Conservation (phyloP, 495 filamentous ascomycete genomes). For the Daldinia loculata region DNA sequence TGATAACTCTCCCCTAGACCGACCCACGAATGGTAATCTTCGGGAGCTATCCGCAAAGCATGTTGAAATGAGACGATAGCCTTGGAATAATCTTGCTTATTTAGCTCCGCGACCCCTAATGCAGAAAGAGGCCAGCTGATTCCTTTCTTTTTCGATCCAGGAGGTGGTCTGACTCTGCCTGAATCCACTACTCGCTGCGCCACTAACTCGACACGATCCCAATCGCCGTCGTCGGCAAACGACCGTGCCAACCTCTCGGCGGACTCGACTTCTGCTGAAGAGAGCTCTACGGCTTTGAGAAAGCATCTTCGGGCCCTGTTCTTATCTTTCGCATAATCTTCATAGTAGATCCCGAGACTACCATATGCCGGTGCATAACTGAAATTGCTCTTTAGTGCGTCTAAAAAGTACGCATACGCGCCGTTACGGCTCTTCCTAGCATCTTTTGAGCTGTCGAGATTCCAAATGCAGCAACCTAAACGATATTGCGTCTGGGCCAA, state of each 20-base stretch:
- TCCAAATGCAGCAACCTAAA: constrained; percentile 89
- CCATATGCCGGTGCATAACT: constrained; percentile 94
- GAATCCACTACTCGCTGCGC: constrained; percentile 92
- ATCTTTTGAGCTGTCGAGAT: constrained; percentile 71
- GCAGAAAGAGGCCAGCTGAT: constrained; percentile 98
- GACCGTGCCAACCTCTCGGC: constrained; percentile 84
- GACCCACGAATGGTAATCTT: constrained; percentile 94
- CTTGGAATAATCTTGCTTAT: constrained; percentile 87
- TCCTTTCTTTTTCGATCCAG: constrained; percentile 88
- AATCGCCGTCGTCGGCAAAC: constrained; percentile 90
- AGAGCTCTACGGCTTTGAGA: constrained; percentile 96
- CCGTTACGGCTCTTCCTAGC: constrained; percentile 76
- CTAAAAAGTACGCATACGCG: constrained; percentile 83
- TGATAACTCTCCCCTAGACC: constrained; percentile 96
- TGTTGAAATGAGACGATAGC: constrained; percentile 91
- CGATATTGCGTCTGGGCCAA: constrained; percentile 85
- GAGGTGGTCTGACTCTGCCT: constrained; percentile 84
- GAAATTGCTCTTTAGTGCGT: constrained; percentile 83
- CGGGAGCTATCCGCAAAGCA: constrained; percentile 81
- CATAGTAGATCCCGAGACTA: constrained; percentile 92
- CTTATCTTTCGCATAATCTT: constrained; percentile 87
- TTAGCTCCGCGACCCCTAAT: constrained; percentile 93
- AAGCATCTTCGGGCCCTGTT: constrained; percentile 88
- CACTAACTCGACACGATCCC: constrained; percentile 94
- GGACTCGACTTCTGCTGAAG: constrained; percentile 83